These are phyloP conservation scores for Ramichloridium luteum DNA, from an alignment of 2,329 filamentous ascomycete genomes.

Conservation along the genomic window DNA sequence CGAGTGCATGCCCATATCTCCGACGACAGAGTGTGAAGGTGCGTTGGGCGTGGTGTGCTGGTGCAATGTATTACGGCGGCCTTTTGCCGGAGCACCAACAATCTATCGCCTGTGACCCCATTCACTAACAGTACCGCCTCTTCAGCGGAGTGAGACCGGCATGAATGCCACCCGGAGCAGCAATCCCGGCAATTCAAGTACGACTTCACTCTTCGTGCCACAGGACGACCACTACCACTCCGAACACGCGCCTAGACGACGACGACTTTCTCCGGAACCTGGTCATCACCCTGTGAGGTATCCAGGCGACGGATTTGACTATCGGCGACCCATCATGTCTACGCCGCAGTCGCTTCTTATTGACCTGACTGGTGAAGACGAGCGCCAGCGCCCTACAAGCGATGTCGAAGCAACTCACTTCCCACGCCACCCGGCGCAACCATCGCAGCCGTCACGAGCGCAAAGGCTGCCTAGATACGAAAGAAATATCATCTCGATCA, in stretches of 20 bases:
- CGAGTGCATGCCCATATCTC: slow-evolving; percentile 9
- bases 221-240: slow-evolving; percentile 20
- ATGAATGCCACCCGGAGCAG: background rate
- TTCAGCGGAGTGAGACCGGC: background rate
- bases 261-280: slow-evolving; percentile 16
- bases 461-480: slow-evolving; percentile 30
- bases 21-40: slow-evolving; percentile 11
- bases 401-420: background rate
- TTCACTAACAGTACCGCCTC: slow-evolving; percentile 1
- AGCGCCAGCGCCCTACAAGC: slow-evolving; percentile 5
- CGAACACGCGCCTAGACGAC: slow-evolving; percentile 22
- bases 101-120: background rate
- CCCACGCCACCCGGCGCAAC: background rate
- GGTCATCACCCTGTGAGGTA: slow-evolving; percentile 25
- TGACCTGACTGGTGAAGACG: slow-evolving; percentile 26
- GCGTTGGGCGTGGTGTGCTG: too few species aligned
- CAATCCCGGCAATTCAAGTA: background rate
- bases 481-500: slow-evolving; percentile 32
- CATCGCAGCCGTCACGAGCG: slow-evolving; percentile 18
- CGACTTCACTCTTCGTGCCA: slow-evolving; percentile 19
- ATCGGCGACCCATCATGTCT: slow-evolving; percentile 38
- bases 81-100: background rate
- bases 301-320: slow-evolving; percentile 44
- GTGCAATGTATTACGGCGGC: too few species aligned
- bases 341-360: slow-evolving; percentile 15